Evolutionary conservation across 139 green algal species (phyloP).

Genomic region (Chlamydomonas sp.): DNA sequence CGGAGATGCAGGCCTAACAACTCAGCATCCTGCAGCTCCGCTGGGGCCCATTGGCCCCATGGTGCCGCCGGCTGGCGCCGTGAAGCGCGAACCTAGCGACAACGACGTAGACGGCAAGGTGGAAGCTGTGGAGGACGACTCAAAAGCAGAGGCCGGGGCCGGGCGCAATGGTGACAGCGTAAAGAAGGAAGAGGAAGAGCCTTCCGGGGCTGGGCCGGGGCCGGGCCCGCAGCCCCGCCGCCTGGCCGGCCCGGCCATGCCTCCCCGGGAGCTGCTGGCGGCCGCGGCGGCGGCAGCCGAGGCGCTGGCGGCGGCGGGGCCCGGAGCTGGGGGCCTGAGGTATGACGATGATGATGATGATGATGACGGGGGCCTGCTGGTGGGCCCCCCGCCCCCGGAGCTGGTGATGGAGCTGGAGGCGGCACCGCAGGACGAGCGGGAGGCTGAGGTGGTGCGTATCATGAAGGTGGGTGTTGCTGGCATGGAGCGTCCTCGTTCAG

Average conservation of each 20-base stretch:
- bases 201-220: not conserved
- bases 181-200: not conserved
- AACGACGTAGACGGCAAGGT: not conserved
- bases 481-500: too few species aligned
- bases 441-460: constrained; percentile 47
- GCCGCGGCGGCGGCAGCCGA: constrained; percentile 55
- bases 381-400: constrained; percentile 80
- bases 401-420: constrained; percentile 65
- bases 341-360: constrained; percentile 45
- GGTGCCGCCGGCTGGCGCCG: not conserved
- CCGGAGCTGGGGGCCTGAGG: too few species aligned
- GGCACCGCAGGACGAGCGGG: constrained; percentile 47
- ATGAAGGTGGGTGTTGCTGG: constrained; percentile 20
- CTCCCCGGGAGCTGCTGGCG: constrained; percentile 63
- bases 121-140: too few species aligned
- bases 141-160: too few species aligned
- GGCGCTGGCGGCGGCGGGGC: constrained; percentile 13
- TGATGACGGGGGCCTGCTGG: constrained; percentile 53
- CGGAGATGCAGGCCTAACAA: too few species aligned
- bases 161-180: too few species aligned
- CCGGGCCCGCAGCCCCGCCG: not conserved
- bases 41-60: not conserved
- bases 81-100: not conserved
- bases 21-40: too few species aligned
- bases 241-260: constrained; percentile 51